These are phyloP conservation scores for Moesziomyces aphidis DNA, from an alignment of 1,284 basidiomycete species.

Conservation along the genomic window DNA sequence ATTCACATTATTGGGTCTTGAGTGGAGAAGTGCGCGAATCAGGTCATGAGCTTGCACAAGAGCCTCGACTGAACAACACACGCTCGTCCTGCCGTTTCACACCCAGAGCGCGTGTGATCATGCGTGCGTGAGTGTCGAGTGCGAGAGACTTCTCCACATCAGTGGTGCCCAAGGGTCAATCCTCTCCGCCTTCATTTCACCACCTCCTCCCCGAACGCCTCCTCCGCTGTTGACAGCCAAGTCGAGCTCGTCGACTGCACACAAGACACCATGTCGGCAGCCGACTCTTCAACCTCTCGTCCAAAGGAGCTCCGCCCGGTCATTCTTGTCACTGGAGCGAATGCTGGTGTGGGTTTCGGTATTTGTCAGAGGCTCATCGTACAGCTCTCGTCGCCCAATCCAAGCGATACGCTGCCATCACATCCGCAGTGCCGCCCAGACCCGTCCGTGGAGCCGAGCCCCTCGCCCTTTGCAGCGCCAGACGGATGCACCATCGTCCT, in stretches of 20 bases:
- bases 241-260: neutral
- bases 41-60: conserved; percentile 7
- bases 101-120: neutral
- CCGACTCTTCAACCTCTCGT: conserved; percentile 16
- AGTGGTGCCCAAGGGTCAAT: too few species aligned
- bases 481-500: conserved; percentile 66
- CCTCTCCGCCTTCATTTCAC: neutral
- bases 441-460: conserved; percentile 21
- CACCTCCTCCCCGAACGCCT: neutral
- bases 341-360: conserved; percentile 65
- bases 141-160: neutral
- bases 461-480: conserved; percentile 63
- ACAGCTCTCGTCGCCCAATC: conserved; percentile 64
- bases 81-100: too few species aligned
- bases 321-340: conserved; percentile 65
- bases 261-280: conserved; percentile 17
- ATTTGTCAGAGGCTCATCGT: conserved; percentile 65
- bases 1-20: too few species aligned
- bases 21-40: conserved; percentile 7
- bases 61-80: neutral
- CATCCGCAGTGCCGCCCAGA: conserved; percentile 33
- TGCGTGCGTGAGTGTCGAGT: neutral
- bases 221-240: neutral
- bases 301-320: conserved; percentile 52
- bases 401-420: conserved; percentile 54